A percentile compares a stretch with the other conserved stretches of the same genome.
Conservation (phyloP, 2,329 filamentous ascomycete species). For the Dactylellina sp. region DNA sequence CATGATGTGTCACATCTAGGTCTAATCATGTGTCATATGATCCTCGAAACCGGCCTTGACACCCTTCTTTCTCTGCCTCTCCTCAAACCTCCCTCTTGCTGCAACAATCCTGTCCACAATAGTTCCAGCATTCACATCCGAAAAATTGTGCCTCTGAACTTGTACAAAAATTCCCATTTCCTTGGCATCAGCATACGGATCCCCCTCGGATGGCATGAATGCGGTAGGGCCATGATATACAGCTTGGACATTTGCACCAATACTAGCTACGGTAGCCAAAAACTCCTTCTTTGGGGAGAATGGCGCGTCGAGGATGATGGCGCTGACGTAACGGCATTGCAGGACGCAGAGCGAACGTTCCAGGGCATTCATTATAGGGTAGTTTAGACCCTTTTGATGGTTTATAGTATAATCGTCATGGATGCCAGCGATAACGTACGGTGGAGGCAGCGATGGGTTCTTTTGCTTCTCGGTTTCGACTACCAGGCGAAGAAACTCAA, state of each 20-base stretch:
- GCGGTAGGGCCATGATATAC: constrained; percentile 97
- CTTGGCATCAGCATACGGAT: constrained; percentile 74
- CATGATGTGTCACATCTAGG: not conserved
- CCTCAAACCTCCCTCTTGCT: constrained; percentile 88
- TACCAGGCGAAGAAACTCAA: constrained; percentile 88
- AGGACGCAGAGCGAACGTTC: constrained; percentile 94
- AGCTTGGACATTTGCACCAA: constrained; percentile 63
- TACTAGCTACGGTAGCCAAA: constrained; percentile 75
- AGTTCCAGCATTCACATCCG: constrained; percentile 88
- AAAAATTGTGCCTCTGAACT: constrained; percentile 80
- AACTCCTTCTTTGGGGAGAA: constrained; percentile 86
- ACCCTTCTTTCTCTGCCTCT: constrained; percentile 87
- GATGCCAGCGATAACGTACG: constrained; percentile 90
- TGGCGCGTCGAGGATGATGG: constrained; percentile 88
- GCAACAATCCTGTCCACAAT: constrained; percentile 92
- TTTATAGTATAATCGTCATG: constrained; percentile 97
- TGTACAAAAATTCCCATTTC: constrained; percentile 85
- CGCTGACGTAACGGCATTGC: constrained; percentile 92
- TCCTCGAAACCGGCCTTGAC: constrained; percentile 83
- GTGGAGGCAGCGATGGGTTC: constrained; percentile 76
- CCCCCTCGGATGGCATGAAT: constrained; percentile 77
- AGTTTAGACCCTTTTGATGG: constrained; percentile 95
- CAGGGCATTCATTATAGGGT: constrained; percentile 99
- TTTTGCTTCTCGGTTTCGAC: constrained; percentile 77
- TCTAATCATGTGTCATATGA: constrained; percentile 51